Evolutionary conservation across 805 yeast genomes (phyloP).

Genomic region (Saccharomycopsis sp.): DNA sequence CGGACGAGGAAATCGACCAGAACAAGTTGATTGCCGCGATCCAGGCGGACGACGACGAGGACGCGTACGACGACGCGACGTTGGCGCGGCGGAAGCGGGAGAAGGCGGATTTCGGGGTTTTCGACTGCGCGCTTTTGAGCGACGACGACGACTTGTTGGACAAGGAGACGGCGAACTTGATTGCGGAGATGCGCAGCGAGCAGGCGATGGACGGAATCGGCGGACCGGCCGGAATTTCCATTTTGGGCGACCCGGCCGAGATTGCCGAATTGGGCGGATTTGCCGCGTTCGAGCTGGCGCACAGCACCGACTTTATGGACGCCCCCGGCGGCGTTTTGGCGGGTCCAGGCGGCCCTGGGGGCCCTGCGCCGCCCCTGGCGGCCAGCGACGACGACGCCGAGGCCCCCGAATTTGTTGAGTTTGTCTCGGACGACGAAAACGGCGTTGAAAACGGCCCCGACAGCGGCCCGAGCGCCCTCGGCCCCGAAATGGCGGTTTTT

Average conservation of each 20-base stretch:
- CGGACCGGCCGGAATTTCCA: no score
- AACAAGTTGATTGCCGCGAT: conserved; percentile 33
- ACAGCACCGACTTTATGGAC: no score
- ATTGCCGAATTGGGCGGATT: no score
- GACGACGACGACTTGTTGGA: conserved; percentile 25
- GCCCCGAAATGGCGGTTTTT: conserved; percentile 19
- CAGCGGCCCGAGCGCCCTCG: conserved; percentile 26
- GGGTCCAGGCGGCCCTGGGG: no score
- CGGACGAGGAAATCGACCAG: conserved; percentile 31
- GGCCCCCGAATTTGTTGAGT: conserved; percentile 34
- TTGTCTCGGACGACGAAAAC: conserved; percentile 27
- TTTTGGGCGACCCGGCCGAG: no score
- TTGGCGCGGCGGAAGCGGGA: conserved; percentile 15
- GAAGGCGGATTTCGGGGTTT: not conserved
- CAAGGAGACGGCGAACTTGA: conserved; percentile 15
- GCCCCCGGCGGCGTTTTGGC: no score
- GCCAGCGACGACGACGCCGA: conserved; percentile 24
- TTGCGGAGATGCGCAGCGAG: conserved; percentile 14
- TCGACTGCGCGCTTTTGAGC: conserved; percentile 9
- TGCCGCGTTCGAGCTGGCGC: no score
- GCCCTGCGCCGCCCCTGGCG: no score
- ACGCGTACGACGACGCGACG: conserved; percentile 21
- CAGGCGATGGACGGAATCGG: conserved; percentile 22
- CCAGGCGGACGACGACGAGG: conserved; percentile 18
- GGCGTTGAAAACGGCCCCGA: conserved; percentile 25